Percentiles rank a stretch among this genome's conserved stretches.
Evolutionary conservation across 768 basidiomycete species (phyloP).

Genomic region (Leccinum arenicola): DNA sequence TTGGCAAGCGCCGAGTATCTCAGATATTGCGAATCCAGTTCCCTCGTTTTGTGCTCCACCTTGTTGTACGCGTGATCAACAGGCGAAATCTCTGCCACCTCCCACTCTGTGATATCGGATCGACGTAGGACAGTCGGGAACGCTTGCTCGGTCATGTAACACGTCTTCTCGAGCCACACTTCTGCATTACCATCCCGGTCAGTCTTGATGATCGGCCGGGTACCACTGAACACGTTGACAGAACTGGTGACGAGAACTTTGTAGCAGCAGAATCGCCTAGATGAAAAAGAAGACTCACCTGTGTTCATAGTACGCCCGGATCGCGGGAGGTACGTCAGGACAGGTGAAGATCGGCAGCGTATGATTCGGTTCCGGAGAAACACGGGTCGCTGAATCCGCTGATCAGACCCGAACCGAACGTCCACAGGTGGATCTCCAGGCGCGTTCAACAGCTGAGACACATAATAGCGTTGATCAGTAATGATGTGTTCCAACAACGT

Average conservation of each 20-base stretch:
- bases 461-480: conserved; percentile 77
- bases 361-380: conserved; percentile 82
- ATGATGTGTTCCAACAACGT: conserved; percentile 83
- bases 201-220: conserved; percentile 61
- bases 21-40: conserved; percentile 64
- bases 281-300: conserved; percentile 44
- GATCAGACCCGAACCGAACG: conserved; percentile 72
- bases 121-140: conserved; percentile 91
- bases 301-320: conserved; percentile 85
- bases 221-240: conserved; percentile 79
- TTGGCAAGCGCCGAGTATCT: conserved; percentile 79
- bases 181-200: conserved; percentile 68
- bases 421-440: conserved; percentile 78
- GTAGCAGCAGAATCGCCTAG: not conserved
- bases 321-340: conserved; percentile 75
- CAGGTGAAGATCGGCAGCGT: conserved; percentile 76
- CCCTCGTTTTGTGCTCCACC: conserved; percentile 76
- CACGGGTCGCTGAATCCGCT: conserved; percentile 85
- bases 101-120: conserved; percentile 75
- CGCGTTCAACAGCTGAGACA: conserved; percentile 73
- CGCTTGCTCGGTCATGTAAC: conserved; percentile 79
- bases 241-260: conserved; percentile 48
- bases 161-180: conserved; percentile 87
- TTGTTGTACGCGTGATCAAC: conserved; percentile 80
- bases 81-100: conserved; percentile 78